A percentile compares a stretch with the other conserved stretches of the same genome.
phyloP scores from a whole-genome alignment of 768 basidiomycete species.

The Kwoniella heveanensis region DNA sequence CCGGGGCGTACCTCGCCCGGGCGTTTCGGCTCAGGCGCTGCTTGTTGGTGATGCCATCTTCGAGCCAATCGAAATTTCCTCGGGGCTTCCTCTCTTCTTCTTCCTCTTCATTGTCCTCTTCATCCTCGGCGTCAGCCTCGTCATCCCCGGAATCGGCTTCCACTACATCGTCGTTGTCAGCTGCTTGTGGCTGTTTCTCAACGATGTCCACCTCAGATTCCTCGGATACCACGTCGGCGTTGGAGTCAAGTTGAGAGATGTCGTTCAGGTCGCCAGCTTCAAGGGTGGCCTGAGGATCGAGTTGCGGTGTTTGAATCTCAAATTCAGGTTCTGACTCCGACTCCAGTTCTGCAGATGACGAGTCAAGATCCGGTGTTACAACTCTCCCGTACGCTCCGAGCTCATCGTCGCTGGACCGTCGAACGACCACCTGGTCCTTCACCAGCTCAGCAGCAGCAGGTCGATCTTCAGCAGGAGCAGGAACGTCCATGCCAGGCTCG shows the following conservation, averaged over 20 bases:
- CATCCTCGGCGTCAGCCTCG: neutral
- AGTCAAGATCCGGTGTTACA: neutral
- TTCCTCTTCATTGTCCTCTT: neutral
- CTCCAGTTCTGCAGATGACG: neutral
- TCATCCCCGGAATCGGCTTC: neutral
- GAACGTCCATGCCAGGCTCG: neutral
- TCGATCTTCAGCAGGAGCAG: neutral
- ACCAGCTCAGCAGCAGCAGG: neutral
- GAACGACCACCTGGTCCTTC: neutral
- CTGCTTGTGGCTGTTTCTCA: neutral
- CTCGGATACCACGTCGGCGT: neutral
- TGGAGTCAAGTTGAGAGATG: neutral
- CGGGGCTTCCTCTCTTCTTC: conserved; percentile 57
- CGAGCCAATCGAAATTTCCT: conserved; percentile 64
- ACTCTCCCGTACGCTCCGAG: neutral
- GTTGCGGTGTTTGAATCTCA: neutral
- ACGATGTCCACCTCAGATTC: too few relatives aligned
- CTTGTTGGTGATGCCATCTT: neutral
- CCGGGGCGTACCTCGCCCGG: neutral
- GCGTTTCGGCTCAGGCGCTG: neutral
- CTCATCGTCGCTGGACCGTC: neutral
- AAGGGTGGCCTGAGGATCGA: neutral
- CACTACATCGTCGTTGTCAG: too few relatives aligned
- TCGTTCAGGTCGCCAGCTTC: neutral
- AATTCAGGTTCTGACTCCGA: neutral